phyloP scores from a whole-genome alignment of 2,329 filamentous ascomycete species.

The Talaromyces sp. region DNA sequence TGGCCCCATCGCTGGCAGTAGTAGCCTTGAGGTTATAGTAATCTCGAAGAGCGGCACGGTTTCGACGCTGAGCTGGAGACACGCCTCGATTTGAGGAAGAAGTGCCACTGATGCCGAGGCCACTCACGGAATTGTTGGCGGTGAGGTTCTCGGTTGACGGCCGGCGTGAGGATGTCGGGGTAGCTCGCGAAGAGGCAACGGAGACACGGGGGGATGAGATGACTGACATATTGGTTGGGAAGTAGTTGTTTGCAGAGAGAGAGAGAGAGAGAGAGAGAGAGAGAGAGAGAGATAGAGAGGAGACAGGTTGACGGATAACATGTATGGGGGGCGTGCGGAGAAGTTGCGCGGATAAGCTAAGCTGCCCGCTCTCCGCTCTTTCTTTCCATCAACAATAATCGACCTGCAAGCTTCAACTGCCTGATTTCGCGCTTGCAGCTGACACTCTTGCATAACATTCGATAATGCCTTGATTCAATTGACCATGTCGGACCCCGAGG shows the following conservation, averaged over 20 bases:
- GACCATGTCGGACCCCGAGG: slow-evolving; percentile 23
- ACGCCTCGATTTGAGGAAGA: slow-evolving; percentile 38
- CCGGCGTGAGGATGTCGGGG: slow-evolving; percentile 70
- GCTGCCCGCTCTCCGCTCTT: background rate
- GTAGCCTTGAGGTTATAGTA: slow-evolving; percentile 80
- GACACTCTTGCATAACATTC: background rate
- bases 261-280: background rate
- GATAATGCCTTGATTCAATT: background rate
- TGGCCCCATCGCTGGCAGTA: slow-evolving; percentile 31
- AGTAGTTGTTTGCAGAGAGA: background rate
- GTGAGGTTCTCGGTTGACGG: slow-evolving; percentile 62
- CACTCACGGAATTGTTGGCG: slow-evolving; percentile 47
- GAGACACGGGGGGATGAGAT: slow-evolving; percentile 57
- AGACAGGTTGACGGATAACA: background rate
- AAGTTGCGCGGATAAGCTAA: background rate
- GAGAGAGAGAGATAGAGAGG: background rate
- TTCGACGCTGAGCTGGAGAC: slow-evolving; percentile 52
- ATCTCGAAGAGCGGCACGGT: slow-evolving; percentile 82
- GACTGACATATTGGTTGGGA: slow-evolving; percentile 45
- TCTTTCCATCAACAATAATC: background rate
- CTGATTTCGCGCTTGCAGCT: background rate
- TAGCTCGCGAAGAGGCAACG: slow-evolving; percentile 55
- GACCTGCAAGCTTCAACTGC: background rate
- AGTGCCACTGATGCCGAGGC: slow-evolving; percentile 41
- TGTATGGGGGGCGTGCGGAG: background rate